Evolutionary conservation across 192 early-diverging fungal species (phyloP).

Genomic region (Backusella macrospora): DNA sequence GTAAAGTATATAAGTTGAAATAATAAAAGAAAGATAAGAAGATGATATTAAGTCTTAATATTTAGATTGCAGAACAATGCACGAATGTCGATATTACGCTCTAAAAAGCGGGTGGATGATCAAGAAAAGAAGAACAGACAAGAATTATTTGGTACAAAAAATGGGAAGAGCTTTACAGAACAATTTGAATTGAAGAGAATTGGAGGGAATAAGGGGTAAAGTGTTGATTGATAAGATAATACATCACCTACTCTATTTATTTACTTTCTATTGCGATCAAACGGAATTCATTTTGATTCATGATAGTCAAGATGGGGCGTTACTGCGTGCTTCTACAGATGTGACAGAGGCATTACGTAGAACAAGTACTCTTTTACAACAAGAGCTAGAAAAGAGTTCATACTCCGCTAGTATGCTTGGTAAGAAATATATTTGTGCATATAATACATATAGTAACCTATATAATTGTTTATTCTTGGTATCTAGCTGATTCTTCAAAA

Average conservation of each 20-base stretch:
- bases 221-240: background rate
- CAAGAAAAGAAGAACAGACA: conserved; percentile 49
- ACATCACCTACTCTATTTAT: too few relatives aligned
- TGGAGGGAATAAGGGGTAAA: conserved; percentile 31
- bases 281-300: background rate
- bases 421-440: conserved; percentile 6
- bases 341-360: conserved; percentile 61
- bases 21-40: background rate
- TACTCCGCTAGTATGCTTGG: conserved; percentile 58
- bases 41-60: background rate
- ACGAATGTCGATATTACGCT: conserved; percentile 51
- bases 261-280: background rate
- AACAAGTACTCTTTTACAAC: conserved; percentile 63
- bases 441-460: background rate
- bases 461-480: background rate
- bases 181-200: conserved; percentile 46
- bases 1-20: conserved; percentile 37
- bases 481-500: conserved; percentile 59
- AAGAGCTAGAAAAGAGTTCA: conserved; percentile 66
- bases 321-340: conserved; percentile 55
- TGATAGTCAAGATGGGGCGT: conserved; percentile 35
- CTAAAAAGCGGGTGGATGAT: conserved; percentile 54
- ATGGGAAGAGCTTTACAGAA: conserved; percentile 40
- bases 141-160: conserved; percentile 38
- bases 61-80: conserved; percentile 52